phyloP scores from a whole-genome alignment of 768 basidiomycete species.

The Lanmaoa pseudosensibilis region DNA sequence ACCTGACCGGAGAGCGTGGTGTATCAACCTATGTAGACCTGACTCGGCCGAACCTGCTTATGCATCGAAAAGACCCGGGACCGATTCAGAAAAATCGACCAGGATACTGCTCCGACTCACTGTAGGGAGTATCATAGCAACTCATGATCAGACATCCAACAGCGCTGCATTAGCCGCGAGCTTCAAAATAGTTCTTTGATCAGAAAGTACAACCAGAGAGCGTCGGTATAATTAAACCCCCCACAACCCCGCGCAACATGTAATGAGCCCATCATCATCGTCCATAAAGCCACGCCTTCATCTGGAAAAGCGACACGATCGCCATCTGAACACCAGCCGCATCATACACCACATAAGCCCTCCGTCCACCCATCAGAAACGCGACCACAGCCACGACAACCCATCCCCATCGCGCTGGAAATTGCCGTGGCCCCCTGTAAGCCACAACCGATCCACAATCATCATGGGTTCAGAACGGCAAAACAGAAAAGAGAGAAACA shows the following conservation, averaged over 20 bases:
- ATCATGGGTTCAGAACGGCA: not conserved
- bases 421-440: conserved; percentile 10
- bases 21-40: too few species aligned
- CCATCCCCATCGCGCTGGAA: conserved; percentile 53
- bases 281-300: conserved; percentile 4
- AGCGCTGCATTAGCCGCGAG: too few species aligned
- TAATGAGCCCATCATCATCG: not conserved
- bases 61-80: too few species aligned
- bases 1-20: too few species aligned
- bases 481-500: not conserved
- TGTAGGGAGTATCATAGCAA: too few species aligned
- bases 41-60: too few species aligned
- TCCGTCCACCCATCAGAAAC: conserved; percentile 66
- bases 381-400: conserved; percentile 49
- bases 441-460: not conserved
- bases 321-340: conserved; percentile 43
- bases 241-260: too few species aligned
- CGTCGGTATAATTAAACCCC: too few species aligned
- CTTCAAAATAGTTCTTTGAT: not conserved
- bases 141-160: too few species aligned
- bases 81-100: too few species aligned
- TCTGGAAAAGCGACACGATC: conserved; percentile 11
- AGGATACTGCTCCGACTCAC: too few species aligned
- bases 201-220: not conserved
- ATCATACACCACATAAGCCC: conserved; percentile 67